These are phyloP conservation scores for Termitomyces sp. DNA, from an alignment of 768 basidiomycete genomes.

Conservation along the genomic window DNA sequence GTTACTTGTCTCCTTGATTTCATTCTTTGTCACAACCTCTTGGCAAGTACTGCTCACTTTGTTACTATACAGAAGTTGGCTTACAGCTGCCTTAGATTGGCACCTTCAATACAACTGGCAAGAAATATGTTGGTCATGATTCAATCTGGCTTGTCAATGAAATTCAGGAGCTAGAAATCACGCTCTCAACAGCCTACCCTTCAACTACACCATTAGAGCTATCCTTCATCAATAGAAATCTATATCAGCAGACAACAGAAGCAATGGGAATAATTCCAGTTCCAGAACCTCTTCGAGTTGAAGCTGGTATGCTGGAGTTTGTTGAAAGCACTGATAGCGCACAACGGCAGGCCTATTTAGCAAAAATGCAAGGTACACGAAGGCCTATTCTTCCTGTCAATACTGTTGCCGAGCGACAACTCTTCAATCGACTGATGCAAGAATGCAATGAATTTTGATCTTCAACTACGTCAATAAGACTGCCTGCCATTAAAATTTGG, in stretches of 20 bases:
- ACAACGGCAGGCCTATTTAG: background rate
- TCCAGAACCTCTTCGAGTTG: background rate
- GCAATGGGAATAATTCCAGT: background rate
- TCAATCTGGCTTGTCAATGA: background rate
- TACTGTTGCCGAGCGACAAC: constrained; percentile 12
- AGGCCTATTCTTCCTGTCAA: constrained; percentile 20
- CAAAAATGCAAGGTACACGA: constrained; percentile 17
- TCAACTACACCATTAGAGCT: background rate
- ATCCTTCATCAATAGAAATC: constrained; percentile 16
- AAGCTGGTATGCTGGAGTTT: background rate
- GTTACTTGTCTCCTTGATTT: background rate
- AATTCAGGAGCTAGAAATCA: background rate
- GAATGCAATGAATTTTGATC: background rate
- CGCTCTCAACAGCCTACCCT: background rate
- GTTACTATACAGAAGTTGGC: background rate
- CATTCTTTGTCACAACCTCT: background rate
- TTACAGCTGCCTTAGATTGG: no score
- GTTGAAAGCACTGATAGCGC: background rate
- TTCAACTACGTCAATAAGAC: background rate
- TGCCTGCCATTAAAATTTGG: background rate
- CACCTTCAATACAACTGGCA: constrained; percentile 16
- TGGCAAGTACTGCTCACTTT: background rate
- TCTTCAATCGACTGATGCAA: constrained; percentile 19
- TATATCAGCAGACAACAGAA: background rate
- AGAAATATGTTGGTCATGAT: constrained; percentile 16